These are phyloP conservation scores for Cornus controversa DNA, from an alignment of 148 eudicot species.

Conservation along the genomic window DNA sequence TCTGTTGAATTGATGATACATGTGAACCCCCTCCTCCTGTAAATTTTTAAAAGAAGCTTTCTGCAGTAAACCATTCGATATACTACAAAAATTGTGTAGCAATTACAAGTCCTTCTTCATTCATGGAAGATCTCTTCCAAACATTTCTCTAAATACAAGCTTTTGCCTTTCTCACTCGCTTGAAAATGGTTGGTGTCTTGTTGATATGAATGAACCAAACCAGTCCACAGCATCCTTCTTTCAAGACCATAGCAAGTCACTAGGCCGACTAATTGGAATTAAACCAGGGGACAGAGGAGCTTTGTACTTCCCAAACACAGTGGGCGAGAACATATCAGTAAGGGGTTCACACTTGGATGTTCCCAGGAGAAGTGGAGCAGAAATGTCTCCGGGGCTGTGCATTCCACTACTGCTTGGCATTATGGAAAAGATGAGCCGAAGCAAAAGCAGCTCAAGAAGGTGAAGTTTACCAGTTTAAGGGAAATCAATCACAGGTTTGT, in stretches of 20 bases:
- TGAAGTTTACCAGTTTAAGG: not conserved
- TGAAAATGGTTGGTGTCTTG: not conserved
- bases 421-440: slow-evolving; percentile 26
- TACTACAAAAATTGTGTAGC: too few species aligned
- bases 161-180: not conserved
- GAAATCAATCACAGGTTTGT: not conserved
- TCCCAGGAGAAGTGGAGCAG: slow-evolving; percentile 9
- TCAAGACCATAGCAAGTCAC: slow-evolving; percentile 53
- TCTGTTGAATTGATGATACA: too few species aligned
- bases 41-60: too few species aligned
- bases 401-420: slow-evolving; percentile 38
- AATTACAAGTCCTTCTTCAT: too few species aligned
- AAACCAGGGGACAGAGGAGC: slow-evolving; percentile 30
- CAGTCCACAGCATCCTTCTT: slow-evolving; percentile 69
- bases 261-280: slow-evolving; percentile 58
- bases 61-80: too few species aligned
- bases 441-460: slow-evolving; percentile 26
- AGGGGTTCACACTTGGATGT: not conserved
- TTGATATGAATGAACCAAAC: not conserved
- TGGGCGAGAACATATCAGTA: not conserved
- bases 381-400: slow-evolving; percentile 42
- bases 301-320: slow-evolving; percentile 15
- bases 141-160: not conserved
- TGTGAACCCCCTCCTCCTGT: too few species aligned
- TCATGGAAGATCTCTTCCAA: too few species aligned